Base-by-base conservation (phyloP, 352 stramenopile species). In the Pythium periplocum region DNA sequence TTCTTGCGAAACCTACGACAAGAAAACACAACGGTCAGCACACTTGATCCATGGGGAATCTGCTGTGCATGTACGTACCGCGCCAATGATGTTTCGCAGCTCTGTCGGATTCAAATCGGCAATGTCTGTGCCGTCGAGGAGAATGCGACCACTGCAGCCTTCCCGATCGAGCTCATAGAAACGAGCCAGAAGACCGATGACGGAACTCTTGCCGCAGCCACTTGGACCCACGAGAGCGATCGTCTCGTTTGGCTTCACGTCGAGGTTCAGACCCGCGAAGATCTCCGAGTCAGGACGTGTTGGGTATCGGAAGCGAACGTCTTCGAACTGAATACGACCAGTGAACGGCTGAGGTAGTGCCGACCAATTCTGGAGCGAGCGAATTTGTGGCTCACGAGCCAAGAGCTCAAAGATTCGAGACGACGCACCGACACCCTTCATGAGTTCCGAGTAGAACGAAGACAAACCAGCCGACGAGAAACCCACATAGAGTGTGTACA, bases 401-500 rank as follows among this genome's bases (percentile, higher is more conserved):
- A 98, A 80, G 38, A 98, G 68, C 54, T 96, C 84, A 61, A 98
- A 98, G 32, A 98, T 78, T 31, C 92, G 83, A 37, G 78, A 71
- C 3, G 86, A 93, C 2, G 93, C 89, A 42, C 90, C 90, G 12
- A 97, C 81, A 9, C 86, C 87, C 59, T 96, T 96, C 70, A 97
- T 96, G 45, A 82, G 41, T 57, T 87, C 79, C n/a, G 87, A 85
- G 65, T 98, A 98, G 33, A 96, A 96, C 5, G 82, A 90, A 8
- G 87, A 97, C 40, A 98, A 60, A 12, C 82, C 80, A n/a, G 79
- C 87, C 37, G 98, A 85, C 7, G 75, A 89, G 52, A 86, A 84
- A 5, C 88, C 90, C 12, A 98, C 91, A 45, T 96, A 94, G 38
- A 98, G 74, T 17, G 92, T 92, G 66, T 98, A 98, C 54, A 97